Evolutionary conservation across 768 basidiomycete species (phyloP).

Genomic region (Strobilomyces confusus): DNA sequence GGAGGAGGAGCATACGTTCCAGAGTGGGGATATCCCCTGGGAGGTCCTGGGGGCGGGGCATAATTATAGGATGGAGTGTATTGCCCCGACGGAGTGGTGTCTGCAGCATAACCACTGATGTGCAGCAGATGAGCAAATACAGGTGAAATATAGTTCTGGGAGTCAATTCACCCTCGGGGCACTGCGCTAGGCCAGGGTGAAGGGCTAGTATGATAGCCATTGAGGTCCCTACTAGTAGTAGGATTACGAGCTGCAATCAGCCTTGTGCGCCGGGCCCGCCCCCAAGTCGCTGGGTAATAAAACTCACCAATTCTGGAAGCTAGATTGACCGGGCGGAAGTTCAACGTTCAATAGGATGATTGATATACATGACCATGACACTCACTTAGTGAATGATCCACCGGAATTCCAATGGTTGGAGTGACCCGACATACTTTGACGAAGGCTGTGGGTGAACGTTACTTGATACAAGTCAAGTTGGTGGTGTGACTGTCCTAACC

Average conservation of each 20-base stretch:
- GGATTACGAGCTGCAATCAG: too few species aligned
- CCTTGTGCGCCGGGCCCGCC: too few species aligned
- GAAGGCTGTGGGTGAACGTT: neutral
- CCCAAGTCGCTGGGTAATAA: too few species aligned
- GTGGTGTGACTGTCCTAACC: too few species aligned
- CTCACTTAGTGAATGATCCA: neutral
- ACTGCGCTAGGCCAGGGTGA: too few species aligned
- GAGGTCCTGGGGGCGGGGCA: slow-evolving; percentile 13
- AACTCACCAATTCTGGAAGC: too few species aligned
- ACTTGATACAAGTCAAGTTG: too few species aligned
- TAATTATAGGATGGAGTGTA: slow-evolving; percentile 12
- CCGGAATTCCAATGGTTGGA: neutral
- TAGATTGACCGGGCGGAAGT: too few species aligned
- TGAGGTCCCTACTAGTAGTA: too few species aligned
- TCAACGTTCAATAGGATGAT: too few species aligned
- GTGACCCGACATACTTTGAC: neutral
- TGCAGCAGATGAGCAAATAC: neutral
- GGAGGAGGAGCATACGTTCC: slow-evolving; percentile 13
- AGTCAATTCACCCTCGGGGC: too few species aligned
- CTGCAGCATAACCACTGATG: slow-evolving; percentile 30
- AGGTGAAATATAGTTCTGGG: neutral
- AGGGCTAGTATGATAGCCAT: too few species aligned
- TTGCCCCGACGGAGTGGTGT: slow-evolving; percentile 8
- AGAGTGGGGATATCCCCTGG: slow-evolving; percentile 9
- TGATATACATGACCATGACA: neutral